Evolutionary conservation across 2,329 filamentous ascomycete species (phyloP), one percentile per base, ranked within the genome.

Genomic region (Cercospora beticola): DNA sequence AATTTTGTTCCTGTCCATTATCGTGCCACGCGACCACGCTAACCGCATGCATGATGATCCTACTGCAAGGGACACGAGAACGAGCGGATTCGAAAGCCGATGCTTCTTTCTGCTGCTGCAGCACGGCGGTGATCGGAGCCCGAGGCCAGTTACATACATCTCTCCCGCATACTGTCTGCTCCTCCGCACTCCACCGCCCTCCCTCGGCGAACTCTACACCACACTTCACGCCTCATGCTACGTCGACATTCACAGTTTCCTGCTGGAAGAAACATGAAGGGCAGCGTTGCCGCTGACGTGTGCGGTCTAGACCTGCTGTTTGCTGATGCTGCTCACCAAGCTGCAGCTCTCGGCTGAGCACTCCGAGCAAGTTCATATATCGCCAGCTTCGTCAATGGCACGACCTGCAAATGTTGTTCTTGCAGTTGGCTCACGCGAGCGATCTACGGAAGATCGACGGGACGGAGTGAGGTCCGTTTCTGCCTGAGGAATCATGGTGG

Each of bases 21-120:
- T 65, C 62, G 62, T 65, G 49, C 46, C 52, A 23, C 52, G 62
- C 23, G 31, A 56, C 4, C 1, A 18, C 60, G 62, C 62, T 36
- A 21, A 36, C 62, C 56, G 21, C 52, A 18, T 58, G 31, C 21
- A 59, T 40, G 23, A 59, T 40, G 23, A 16, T 5, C 1, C 33
- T 56, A 9, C 62, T 33, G 62, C 62, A 23, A 46, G 62, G 52
- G 18, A 57, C 66, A 68, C 61, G 66, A 64, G 28, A 64, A 68
- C 54, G 52, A 62, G 58, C 65, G 59, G 58, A n/a, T 54, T 30
- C 16, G 16, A 33, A 33, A 33, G 28, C 56, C 28, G 56, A 36
- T 36, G n/a, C 56, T 36, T 31, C 56, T 14, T 16, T 2, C 21
- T 43, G 31, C 58, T 61, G 58, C 40, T 4, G 3, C 33, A 5